Conservation (phyloP, 345 rosid genomes). For the Ceriops zippeliana region DNA sequence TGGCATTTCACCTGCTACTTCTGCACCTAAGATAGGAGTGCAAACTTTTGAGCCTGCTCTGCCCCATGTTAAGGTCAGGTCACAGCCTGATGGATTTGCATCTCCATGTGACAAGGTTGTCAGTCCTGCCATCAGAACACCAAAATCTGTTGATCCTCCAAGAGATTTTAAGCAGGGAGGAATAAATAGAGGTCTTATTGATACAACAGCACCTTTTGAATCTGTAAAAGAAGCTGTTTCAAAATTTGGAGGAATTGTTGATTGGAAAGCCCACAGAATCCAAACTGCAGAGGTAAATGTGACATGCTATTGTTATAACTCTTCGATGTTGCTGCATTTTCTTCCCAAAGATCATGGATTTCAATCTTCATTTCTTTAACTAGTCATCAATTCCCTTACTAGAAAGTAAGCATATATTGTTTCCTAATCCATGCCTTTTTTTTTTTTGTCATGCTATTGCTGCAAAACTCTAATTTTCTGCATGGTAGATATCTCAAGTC, state of each 20-base stretch:
- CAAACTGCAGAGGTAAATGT: slow-evolving; percentile 68
- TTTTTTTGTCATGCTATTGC: no score
- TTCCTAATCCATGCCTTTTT: no score
- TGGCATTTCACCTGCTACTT: slow-evolving; percentile 16
- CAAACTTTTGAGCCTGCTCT: slow-evolving; percentile 29
- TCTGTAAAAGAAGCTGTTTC: slow-evolving; percentile 96
- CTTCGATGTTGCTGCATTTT: slow-evolving; percentile 1
- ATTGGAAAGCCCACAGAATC: slow-evolving; percentile 91
- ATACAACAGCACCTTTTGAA: slow-evolving; percentile 84
- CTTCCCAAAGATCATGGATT: neutral
- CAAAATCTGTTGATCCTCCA: slow-evolving; percentile 10
- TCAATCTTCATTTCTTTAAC: neutral
- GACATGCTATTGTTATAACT: slow-evolving; percentile 1
- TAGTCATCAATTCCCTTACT: neutral
- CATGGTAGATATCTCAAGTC: no score
- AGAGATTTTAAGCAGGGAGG: slow-evolving; percentile 22
- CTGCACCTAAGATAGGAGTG: slow-evolving; percentile 2
- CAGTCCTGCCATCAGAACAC: slow-evolving; percentile 21
- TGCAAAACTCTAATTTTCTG: no score
- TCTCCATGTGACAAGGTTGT: slow-evolving; percentile 20
- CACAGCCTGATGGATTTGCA: slow-evolving; percentile 2
- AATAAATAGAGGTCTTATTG: slow-evolving; percentile 55
- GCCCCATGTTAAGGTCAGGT: slow-evolving; percentile 26
- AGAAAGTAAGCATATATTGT: neutral
- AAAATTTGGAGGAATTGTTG: slow-evolving; percentile 91